Conservation (phyloP, 2,329 filamentous ascomycete genomes). For the Bipolaris zeicola region DNA sequence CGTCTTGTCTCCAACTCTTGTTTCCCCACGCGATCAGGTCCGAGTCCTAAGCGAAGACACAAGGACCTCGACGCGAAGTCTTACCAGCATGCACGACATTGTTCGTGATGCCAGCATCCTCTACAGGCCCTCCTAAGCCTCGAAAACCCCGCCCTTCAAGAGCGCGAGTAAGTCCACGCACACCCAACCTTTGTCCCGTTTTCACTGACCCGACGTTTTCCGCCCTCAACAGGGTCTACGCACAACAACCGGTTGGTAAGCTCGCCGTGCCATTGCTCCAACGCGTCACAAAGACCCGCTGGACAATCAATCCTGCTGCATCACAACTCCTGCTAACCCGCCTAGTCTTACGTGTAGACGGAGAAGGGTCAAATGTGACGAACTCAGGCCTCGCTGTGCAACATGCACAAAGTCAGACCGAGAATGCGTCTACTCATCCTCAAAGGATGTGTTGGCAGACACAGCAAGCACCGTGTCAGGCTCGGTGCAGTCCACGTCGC, state of each 20-base stretch:
- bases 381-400: conserved; percentile 53
- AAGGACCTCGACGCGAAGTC: conserved; percentile 35
- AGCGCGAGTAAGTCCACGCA: conserved; percentile 32
- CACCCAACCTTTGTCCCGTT: background rate
- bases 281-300: background rate
- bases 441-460: conserved; percentile 14
- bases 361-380: conserved; percentile 59
- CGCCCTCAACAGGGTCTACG: conserved; percentile 43
- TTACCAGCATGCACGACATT: conserved; percentile 29
- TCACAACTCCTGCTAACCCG: conserved; percentile 15
- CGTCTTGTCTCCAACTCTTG: conserved; percentile 6
- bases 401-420: conserved; percentile 53
- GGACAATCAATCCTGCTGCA: background rate
- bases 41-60: conserved; percentile 27
- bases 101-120: conserved; percentile 34
- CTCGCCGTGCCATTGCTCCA: conserved; percentile 9
- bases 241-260: conserved; percentile 53
- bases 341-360: conserved; percentile 52
- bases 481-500: conserved; percentile 17
- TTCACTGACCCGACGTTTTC: conserved; percentile 4
- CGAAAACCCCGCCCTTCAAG: conserved; percentile 51
- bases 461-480: conserved; percentile 18
- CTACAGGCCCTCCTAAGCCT: conserved; percentile 36
- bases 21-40: conserved; percentile 10
- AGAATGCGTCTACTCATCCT: conserved; percentile 49